Base-by-base conservation (phyloP, 2,329 filamentous ascomycete species). In the Zalaria obscura region DNA sequence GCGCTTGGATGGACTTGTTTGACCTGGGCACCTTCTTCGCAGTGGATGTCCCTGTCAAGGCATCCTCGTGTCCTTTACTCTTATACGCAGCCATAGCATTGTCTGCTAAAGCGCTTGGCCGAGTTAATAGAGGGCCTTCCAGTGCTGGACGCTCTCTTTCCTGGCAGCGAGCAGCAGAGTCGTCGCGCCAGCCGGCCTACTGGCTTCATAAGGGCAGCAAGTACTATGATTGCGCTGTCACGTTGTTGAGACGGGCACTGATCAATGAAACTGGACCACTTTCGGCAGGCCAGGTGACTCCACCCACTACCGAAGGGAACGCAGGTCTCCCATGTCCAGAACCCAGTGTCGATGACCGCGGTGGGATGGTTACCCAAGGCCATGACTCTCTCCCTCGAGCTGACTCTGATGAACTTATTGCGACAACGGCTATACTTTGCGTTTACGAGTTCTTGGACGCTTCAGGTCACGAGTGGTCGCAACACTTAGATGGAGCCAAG, bases 371-470 rank as follows among this genome's bases (percentile, higher is more conserved):
- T 18, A 18, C 18, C 18, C 18, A 18, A 18, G 18, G 18, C 18
- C 18, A 18, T 18, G 18, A 18, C 18, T 18, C 18, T 18, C 46
- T 43, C 46, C 62, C 31, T 51, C 52, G 62, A 31, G 64, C 64
- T 38, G 68, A 67, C 47, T 64, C 68, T 3, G 76, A 80, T 48
- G 75, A 81, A 44, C 65, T 80, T 3, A 64, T 80, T 25, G 75
- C 76, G 5, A 76, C 78, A 2, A 76, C 76, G 2, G 76, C 77
- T 0, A 80, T 82, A 9, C 57, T 83, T 2, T 80, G 76, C 44
- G 73, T 78, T 0, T 81, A 80, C 52, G 78, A 82, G 47, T 75
- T 80, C 44, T 62, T 81, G n/a, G 76, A 80, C 54, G 73, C 74
- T 1, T 78, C 75, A 1, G 72, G 70, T 2, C 66, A 68, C 0